These are phyloP conservation scores for Ceratobasidium sp. DNA, from an alignment of 1,284 basidiomycete species.

Conservation along the genomic window DNA sequence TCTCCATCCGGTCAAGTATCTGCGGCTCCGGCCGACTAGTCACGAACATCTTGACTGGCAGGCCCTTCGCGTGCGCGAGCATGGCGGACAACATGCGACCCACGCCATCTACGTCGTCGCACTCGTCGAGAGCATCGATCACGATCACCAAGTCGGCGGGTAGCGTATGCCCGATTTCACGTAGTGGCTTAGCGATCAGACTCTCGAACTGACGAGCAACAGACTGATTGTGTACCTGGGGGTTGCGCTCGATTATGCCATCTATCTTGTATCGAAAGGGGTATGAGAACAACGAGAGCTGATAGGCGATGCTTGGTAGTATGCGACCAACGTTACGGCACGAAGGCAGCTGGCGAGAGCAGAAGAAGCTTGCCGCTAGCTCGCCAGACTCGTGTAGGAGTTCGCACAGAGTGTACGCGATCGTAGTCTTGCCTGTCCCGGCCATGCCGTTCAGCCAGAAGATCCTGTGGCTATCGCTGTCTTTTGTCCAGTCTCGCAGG, in stretches of 20 bases:
- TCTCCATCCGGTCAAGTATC: background rate
- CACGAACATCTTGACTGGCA: background rate
- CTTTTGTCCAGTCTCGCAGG: background rate
- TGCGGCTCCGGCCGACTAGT: background rate
- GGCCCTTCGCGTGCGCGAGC: background rate
- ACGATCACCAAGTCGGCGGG: background rate
- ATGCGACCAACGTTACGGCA: too few relatives aligned
- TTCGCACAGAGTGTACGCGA: too few relatives aligned
- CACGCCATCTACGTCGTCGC: background rate
- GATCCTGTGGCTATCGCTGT: background rate
- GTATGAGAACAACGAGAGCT: too few relatives aligned
- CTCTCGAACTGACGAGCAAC: background rate
- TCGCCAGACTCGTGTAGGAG: too few relatives aligned
- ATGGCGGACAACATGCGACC: background rate
- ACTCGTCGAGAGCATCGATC: constrained; percentile 7
- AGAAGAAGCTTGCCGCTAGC: too few relatives aligned
- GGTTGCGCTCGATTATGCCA: too few relatives aligned
- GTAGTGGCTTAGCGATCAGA: background rate
- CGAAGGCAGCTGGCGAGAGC: too few relatives aligned
- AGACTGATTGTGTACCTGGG: too few relatives aligned
- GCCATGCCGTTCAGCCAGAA: constrained; percentile 16
- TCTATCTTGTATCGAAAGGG: too few relatives aligned
- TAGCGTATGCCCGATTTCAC: background rate
- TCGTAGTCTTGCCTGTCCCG: too few relatives aligned
- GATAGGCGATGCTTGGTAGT: too few relatives aligned